phyloP scores from a whole-genome alignment of 805 yeast genomes.

The Schwanniomyces occidentalis region DNA sequence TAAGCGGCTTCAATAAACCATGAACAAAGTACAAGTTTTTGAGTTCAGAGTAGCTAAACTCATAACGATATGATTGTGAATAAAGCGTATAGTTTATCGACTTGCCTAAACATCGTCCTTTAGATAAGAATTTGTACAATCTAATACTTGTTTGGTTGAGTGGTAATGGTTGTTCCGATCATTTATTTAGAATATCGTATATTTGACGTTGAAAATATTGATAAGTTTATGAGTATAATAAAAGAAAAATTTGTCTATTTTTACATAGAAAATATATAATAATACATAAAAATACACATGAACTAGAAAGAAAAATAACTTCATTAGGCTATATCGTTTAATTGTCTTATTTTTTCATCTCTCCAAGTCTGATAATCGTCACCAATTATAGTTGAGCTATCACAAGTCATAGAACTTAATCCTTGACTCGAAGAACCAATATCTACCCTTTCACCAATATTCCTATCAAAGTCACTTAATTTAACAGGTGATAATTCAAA shows the following conservation, averaged over 20 bases:
- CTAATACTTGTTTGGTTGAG: no score
- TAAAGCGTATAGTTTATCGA: no score
- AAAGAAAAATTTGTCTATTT: neutral
- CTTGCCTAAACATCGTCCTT: no score
- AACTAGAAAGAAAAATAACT: neutral
- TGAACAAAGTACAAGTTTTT: no score
- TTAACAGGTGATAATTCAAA: slow-evolving; percentile 14
- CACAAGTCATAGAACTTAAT: slow-evolving; percentile 25
- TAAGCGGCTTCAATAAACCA: no score
- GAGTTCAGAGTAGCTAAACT: no score
- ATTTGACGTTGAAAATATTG: no score
- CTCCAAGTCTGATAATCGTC: slow-evolving; percentile 45
- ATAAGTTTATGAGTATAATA: neutral
- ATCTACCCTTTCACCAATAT: neutral
- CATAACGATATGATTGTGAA: no score
- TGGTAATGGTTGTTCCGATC: no score
- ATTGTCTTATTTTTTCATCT: slow-evolving; percentile 32
- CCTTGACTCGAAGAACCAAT: slow-evolving; percentile 1
- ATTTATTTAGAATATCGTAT: no score
- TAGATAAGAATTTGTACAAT: no score
- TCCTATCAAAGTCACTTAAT: slow-evolving; percentile 3
- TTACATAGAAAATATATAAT: neutral
- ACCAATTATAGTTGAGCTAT: slow-evolving; percentile 39
- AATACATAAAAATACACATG: neutral
- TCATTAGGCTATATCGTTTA: slow-evolving; percentile 12